phyloP scores from a whole-genome alignment of 2,329 filamentous ascomycete genomes.

The Myriosclerotinia duriaeana region DNA sequence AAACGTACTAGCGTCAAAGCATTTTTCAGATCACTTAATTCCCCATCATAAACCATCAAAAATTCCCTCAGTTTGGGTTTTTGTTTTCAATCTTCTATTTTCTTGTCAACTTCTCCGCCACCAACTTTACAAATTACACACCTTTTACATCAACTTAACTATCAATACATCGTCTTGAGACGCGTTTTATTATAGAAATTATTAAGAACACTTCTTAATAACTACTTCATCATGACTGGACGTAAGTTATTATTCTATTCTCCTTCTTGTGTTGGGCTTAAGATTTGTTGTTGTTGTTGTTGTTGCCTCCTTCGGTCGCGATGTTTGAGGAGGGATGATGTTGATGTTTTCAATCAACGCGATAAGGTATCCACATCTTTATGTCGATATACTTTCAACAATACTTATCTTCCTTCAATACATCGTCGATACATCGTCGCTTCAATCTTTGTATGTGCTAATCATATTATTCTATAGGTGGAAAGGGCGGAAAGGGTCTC shows the following conservation, averaged over 20 bases:
- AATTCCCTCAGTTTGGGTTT: slow-evolving; percentile 7
- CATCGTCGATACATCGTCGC: slow-evolving; percentile 53
- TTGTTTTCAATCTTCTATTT: slow-evolving; percentile 1
- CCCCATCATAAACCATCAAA: slow-evolving; percentile 13
- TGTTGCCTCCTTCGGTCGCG: slow-evolving; percentile 21
- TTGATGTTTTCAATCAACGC: slow-evolving; percentile 18
- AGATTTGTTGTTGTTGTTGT: slow-evolving; percentile 58
- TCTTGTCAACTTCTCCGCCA: slow-evolving; percentile 19
- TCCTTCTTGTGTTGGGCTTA: slow-evolving; percentile 23
- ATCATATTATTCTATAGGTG: slow-evolving; percentile 29
- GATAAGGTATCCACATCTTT: slow-evolving; percentile 18
- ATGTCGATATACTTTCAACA: slow-evolving; percentile 10
- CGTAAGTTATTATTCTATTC: slow-evolving; percentile 47
- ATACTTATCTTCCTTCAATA: slow-evolving; percentile 50
- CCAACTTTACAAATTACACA: background rate
- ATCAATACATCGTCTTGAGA: slow-evolving; percentile 28
- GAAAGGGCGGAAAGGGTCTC: slow-evolving; percentile 85
- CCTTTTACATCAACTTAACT: slow-evolving; percentile 17
- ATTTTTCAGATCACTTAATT: slow-evolving; percentile 13
- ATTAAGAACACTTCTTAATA: slow-evolving; percentile 34
- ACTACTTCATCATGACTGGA: slow-evolving; percentile 55
- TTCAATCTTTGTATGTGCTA: background rate
- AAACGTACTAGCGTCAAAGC: slow-evolving; percentile 16
- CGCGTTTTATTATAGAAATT: slow-evolving; percentile 26
- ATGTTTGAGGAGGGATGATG: background rate